A percentile compares a stretch with the other conserved stretches of the same genome.
Conservation (phyloP, 164 flowering plant genomes). For the Umbilicus rupestris region DNA sequence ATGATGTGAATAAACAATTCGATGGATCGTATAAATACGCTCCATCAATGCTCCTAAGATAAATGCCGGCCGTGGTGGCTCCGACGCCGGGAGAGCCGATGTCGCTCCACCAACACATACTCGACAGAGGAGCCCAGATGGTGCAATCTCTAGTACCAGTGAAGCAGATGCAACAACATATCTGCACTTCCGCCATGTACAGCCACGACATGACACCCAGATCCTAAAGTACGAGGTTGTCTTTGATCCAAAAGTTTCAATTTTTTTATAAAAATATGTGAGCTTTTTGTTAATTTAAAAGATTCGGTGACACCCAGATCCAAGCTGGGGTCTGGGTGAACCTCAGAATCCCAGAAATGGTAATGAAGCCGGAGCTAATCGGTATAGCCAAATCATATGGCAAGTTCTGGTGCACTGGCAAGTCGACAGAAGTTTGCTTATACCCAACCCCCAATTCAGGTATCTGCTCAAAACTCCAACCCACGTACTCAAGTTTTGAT, state of each 20-base stretch:
- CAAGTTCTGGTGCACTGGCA: slow-evolving; percentile 95
- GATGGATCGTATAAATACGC: no score
- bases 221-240: slow-evolving; percentile 78
- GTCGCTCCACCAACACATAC: slow-evolving; percentile 29
- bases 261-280: neutral
- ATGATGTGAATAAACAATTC: no score
- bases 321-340: slow-evolving; percentile 53
- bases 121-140: slow-evolving; percentile 67
- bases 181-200: slow-evolving; percentile 64
- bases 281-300: neutral
- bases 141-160: slow-evolving; percentile 69
- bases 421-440: slow-evolving; percentile 46
- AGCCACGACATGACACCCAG: slow-evolving; percentile 73
- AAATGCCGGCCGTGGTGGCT: slow-evolving; percentile 13
- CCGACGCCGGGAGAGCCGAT: slow-evolving; percentile 41
- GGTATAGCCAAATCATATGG: slow-evolving; percentile 47
- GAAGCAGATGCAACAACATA: slow-evolving; percentile 61
- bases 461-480: neutral
- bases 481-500: neutral
- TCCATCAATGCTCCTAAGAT: no score
- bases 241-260: neutral
- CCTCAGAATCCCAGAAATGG: slow-evolving; percentile 50
- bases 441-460: neutral
- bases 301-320: slow-evolving; percentile 24
- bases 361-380: slow-evolving; percentile 35